These are phyloP conservation scores for Mycena amicta DNA, from an alignment of 768 basidiomycete genomes.

Conservation along the genomic window DNA sequence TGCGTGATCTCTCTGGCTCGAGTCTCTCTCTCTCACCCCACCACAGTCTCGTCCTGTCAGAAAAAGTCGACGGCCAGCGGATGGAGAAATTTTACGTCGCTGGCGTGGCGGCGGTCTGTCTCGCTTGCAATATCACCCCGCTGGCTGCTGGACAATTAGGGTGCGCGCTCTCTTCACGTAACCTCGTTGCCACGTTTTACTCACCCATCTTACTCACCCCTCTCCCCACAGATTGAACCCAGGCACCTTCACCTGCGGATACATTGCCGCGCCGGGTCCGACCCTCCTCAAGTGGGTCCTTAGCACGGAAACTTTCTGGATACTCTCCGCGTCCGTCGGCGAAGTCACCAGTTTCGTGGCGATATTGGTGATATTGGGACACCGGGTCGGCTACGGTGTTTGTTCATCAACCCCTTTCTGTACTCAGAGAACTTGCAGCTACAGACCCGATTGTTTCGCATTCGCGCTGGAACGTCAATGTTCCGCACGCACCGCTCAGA, in stretches of 20 bases:
- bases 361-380: background rate
- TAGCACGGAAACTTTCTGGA: background rate
- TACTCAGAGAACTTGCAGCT: background rate
- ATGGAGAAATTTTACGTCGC: background rate
- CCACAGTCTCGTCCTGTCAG: background rate
- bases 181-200: background rate
- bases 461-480: no score
- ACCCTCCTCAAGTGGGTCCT: background rate
- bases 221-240: background rate
- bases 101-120: background rate
- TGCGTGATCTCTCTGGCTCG: background rate
- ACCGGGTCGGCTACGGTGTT: background rate
- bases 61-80: background rate
- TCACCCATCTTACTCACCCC: no score
- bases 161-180: background rate
- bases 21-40: background rate
- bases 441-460: background rate
- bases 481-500: background rate
- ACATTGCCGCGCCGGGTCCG: background rate
- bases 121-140: background rate
- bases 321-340: background rate
- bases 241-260: background rate
- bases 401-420: background rate
- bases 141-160: background rate
- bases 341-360: slow-evolving; percentile 1